These are phyloP conservation scores for Colletotrichum incanum DNA, from an alignment of 2,329 filamentous ascomycete genomes.

Conservation along the genomic window DNA sequence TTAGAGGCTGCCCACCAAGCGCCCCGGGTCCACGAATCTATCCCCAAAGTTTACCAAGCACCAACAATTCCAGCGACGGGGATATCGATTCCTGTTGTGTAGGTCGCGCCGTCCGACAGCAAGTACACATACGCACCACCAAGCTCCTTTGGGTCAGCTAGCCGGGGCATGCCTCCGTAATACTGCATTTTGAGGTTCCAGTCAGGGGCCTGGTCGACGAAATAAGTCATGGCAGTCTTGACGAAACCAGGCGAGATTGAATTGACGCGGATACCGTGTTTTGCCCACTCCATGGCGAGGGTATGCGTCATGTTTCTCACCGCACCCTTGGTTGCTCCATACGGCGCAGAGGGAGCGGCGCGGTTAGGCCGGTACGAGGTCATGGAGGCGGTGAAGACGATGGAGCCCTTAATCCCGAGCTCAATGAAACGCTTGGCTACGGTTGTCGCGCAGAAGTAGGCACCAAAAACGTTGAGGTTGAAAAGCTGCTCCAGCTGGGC, in stretches of 20 bases:
- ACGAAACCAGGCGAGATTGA: constrained; percentile 62
- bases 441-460: constrained; percentile 61
- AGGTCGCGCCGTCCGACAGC: constrained; percentile 64
- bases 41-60: constrained; percentile 12
- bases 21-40: background rate
- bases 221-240: constrained; percentile 64
- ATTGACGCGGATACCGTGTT: constrained; percentile 63
- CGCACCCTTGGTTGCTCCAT: constrained; percentile 62
- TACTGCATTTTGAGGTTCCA: constrained; percentile 72
- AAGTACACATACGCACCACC: constrained; percentile 72
- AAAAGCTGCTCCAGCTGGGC: constrained; percentile 33
- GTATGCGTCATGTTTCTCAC: constrained; percentile 58
- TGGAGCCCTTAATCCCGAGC: constrained; percentile 52
- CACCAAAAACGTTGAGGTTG: constrained; percentile 63
- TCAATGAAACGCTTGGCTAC: constrained; percentile 60
- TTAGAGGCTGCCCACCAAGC: background rate
- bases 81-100: constrained; percentile 67
- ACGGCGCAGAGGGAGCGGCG: constrained; percentile 66
- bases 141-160: constrained; percentile 68
- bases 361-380: constrained; percentile 64
- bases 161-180: constrained; percentile 69
- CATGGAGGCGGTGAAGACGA: constrained; percentile 65
- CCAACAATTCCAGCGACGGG: constrained; percentile 57
- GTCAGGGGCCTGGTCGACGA: constrained; percentile 66
- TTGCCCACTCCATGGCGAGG: constrained; percentile 64